phyloP scores from a whole-genome alignment of 371 early-diverging fungal species.

The Mucor ambiguus region DNA sequence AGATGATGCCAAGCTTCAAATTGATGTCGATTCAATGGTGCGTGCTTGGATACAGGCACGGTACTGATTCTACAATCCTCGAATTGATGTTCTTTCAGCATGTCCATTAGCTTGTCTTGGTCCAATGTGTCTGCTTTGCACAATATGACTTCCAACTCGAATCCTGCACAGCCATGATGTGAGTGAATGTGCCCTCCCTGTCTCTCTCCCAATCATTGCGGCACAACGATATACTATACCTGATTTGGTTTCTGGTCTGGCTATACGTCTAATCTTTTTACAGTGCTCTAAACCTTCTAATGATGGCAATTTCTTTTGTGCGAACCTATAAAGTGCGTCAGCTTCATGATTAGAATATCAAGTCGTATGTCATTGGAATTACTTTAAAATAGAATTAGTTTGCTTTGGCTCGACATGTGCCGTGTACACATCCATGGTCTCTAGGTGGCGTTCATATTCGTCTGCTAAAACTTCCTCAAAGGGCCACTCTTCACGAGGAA shows the following conservation, averaged over 20 bases:
- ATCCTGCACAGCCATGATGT: background rate
- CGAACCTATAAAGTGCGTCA: conserved; percentile 35
- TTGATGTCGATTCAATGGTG: conserved; percentile 58
- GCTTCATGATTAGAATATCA: background rate
- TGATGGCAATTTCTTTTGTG: conserved; percentile 41
- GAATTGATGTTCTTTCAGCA: conserved; percentile 20
- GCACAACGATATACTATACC: background rate
- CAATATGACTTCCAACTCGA: conserved; percentile 11
- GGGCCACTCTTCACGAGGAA: conserved; percentile 44
- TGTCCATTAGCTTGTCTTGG: conserved; percentile 2
- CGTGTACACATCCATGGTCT: conserved; percentile 42
- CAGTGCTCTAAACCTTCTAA: conserved; percentile 44
- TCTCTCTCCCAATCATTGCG: too few relatives aligned
- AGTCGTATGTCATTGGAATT: conserved; percentile 7
- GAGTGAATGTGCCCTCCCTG: background rate
- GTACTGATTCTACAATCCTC: conserved; percentile 22
- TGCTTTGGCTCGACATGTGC: conserved; percentile 44
- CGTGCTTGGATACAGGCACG: conserved; percentile 42
- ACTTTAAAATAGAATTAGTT: conserved; percentile 46
- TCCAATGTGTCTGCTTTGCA: background rate
- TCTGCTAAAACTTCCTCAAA: conserved; percentile 45
- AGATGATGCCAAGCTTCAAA: conserved; percentile 60
- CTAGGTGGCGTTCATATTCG: conserved; percentile 42
- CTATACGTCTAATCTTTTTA: conserved; percentile 45
- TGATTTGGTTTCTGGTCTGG: conserved; percentile 7